Evolutionary conservation across 306 rosid species (phyloP), one percentile per base, ranked within the genome.

Genomic region (Prosopis cineraria): DNA sequence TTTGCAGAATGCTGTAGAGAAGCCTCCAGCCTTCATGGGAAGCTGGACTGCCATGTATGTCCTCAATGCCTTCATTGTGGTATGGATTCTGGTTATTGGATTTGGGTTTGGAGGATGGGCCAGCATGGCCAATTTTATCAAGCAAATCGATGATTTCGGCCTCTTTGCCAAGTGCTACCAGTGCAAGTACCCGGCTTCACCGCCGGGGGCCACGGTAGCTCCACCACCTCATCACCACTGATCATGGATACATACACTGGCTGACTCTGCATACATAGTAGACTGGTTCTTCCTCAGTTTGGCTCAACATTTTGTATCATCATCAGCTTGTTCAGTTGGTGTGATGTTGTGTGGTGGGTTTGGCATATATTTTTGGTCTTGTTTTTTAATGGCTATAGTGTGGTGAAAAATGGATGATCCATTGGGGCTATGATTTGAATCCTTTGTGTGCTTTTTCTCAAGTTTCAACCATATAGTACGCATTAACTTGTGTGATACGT

Each of bases 21-120:
- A 91, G 82, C 97, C 97, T 6, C 99, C 99, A 0, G 82, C 85
- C 83, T 93, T 96, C 78, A 31, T 93, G 75, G 94, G 90, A 31
- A 90, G 96, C 84, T 96, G 99, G 98, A 85, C 96, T 4, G 97
- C 83, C 4, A 90, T 96, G 97, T 96, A 74, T 65, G 88, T 89
- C 7, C 0, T 93, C 6, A 93, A 96, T 83, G 58, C 90, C 19
- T 91, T 93, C 62, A 52, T 96, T 33, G 97, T 93, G 63, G 82
- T 83, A 50, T 96, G 99, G 99, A 88, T 91, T 72, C 47, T 89
- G 2, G 91, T 93, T 70, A 84, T 96, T 44, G 99, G 99, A 31
- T 96, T 96, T 52, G 99, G 98, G 82, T 93, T 96, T 70, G 99
- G 99, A 41, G 99, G 99, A 81, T 96, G 97, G 97, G 99, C 99